Evolutionary conservation across 2,329 filamentous ascomycete genomes (phyloP).

Genomic region (Claviceps cyperi): DNA sequence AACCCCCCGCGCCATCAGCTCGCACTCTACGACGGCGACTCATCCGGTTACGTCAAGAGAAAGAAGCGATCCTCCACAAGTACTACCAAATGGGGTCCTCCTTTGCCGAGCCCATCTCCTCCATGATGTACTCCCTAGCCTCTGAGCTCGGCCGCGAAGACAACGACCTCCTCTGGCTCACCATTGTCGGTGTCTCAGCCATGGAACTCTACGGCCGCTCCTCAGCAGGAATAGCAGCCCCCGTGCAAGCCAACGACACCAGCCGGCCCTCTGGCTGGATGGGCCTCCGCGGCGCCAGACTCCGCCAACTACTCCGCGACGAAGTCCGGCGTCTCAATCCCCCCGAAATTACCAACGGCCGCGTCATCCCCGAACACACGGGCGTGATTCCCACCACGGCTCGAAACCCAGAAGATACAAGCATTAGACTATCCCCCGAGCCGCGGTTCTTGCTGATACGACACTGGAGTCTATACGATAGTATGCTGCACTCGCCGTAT

Average conservation of each 20-base stretch:
- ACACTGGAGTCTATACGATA: conserved; percentile 96
- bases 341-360: conserved; percentile 49
- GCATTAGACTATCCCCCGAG: conserved; percentile 84
- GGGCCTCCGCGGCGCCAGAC: conserved; percentile 65
- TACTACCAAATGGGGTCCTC: conserved; percentile 84
- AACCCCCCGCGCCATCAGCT: conserved; percentile 51
- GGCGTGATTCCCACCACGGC: conserved; percentile 86
- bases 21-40: conserved; percentile 58
- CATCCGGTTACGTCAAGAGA: conserved; percentile 58
- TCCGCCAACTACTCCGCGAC: conserved; percentile 75
- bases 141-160: conserved; percentile 93
- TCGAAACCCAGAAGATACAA: conserved; percentile 75
- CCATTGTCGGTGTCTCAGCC: conserved; percentile 89
- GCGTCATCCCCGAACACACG: conserved; percentile 47
- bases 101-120: conserved; percentile 89
- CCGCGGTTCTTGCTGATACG: conserved; percentile 83
- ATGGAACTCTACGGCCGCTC: conserved; percentile 83
- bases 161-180: conserved; percentile 88
- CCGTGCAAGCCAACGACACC: conserved; percentile 39
- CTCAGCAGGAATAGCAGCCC: conserved; percentile 59
- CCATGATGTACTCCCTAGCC: conserved; percentile 84
- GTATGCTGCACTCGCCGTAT: conserved; percentile 95
- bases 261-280: conserved; percentile 58
- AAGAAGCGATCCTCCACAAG: conserved; percentile 59
- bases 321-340: conserved; percentile 91